Evolutionary conservation across 2,329 filamentous ascomycete genomes (phyloP).

Genomic region (Neofusicoccum sp.): DNA sequence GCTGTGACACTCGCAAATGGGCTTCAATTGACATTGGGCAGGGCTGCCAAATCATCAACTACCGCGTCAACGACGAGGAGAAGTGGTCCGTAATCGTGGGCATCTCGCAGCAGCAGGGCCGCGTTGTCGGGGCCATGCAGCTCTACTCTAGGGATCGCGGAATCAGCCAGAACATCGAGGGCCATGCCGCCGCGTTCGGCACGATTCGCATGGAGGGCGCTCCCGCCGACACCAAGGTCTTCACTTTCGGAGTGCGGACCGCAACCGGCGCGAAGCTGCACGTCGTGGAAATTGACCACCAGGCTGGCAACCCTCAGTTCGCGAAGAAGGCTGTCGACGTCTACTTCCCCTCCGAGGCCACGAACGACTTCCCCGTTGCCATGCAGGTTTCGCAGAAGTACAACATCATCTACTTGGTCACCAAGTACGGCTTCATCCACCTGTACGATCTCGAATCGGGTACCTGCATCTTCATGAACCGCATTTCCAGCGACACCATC

Average conservation of each 20-base stretch:
- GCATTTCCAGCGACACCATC: conserved; percentile 98
- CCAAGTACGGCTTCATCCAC: conserved; percentile 98
- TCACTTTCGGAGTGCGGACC: conserved; percentile 92
- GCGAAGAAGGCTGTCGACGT: conserved; percentile 96
- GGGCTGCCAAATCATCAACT: conserved; percentile 99
- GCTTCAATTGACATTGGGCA: conserved; percentile 36
- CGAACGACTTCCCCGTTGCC: conserved; percentile 95
- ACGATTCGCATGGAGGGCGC: conserved; percentile 86
- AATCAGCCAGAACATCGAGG: conserved; percentile 97
- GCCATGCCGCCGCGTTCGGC: conserved; percentile 92
- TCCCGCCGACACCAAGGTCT: conserved; percentile 87
- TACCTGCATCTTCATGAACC: conserved; percentile 98
- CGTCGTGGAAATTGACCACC: conserved; percentile 95
- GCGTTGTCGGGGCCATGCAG: conserved; percentile 95
- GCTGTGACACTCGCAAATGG: background rate
- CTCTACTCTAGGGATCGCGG: conserved; percentile 93
- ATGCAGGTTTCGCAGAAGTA: conserved; percentile 98
- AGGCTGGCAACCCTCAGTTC: conserved; percentile 83
- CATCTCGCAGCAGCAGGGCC: conserved; percentile 88
- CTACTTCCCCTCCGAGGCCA: conserved; percentile 93
- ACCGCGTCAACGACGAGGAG: conserved; percentile 89
- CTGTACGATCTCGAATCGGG: conserved; percentile 96
- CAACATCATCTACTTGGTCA: conserved; percentile 94
- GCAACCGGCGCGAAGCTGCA: conserved; percentile 91
- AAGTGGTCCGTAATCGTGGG: conserved; percentile 99